phyloP scores from a whole-genome alignment of 257 asterid species.

The Solanum bulbocastanum region DNA sequence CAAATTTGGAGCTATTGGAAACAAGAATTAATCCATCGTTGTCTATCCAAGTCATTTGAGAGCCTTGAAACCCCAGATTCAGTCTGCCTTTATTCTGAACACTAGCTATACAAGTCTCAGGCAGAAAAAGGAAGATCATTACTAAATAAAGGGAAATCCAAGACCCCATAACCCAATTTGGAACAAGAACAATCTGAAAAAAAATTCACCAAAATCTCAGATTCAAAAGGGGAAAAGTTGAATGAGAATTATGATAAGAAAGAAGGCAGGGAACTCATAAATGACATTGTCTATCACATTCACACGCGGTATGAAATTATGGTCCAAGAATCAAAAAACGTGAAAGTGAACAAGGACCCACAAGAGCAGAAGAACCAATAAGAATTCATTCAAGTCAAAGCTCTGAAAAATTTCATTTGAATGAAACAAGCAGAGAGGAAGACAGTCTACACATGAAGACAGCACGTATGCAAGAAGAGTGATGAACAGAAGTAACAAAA shows the following conservation, averaged over 20 bases:
- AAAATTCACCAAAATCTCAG: not conserved
- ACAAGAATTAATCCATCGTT: conserved; percentile 58
- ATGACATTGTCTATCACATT: not conserved
- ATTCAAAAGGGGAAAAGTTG: not conserved
- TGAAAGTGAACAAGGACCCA: not conserved
- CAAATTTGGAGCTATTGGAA: conserved; percentile 64
- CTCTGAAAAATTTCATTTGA: not conserved
- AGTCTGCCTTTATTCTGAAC: conserved; percentile 49
- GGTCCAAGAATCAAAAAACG: conserved; percentile 4
- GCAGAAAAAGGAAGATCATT: conserved; percentile 14
- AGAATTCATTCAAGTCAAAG: not conserved
- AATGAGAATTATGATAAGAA: not conserved
- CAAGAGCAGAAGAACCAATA: not conserved
- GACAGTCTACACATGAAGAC: not conserved
- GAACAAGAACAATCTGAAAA: not conserved
- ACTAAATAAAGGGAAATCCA: conserved; percentile 16
- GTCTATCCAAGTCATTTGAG: conserved; percentile 73
- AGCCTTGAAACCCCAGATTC: conserved; percentile 54
- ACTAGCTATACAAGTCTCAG: conserved; percentile 36
- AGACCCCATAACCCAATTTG: conserved; percentile 22
- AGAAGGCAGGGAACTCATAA: not conserved
- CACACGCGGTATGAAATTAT: not conserved
- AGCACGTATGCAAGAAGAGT: not conserved
- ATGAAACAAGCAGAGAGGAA: conserved; percentile 4
- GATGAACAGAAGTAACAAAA: not conserved